Evolutionary conservation across 805 yeast genomes (phyloP), one percentile per base, ranked within the genome.

Genomic region (Saccharomycopsis sp.): DNA sequence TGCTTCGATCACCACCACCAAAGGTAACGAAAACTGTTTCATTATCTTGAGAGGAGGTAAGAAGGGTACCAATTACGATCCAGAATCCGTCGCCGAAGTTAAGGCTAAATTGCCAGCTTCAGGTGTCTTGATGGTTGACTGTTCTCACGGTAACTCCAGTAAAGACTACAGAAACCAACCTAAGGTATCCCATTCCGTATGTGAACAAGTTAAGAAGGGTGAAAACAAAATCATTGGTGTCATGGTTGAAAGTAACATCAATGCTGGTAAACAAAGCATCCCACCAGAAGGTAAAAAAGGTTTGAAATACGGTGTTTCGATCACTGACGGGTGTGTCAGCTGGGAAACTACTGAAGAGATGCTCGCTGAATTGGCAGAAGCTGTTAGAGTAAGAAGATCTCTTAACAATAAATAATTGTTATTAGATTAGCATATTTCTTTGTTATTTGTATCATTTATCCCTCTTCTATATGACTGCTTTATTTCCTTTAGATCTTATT

Each of bases 291-390:
- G 96, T 57, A 86, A 86, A 69, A 78, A 78, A 57, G 82, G 78
- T 22, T 81, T 93, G 73, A 82, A 87, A 68, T 93, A 93, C 75
- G 99, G 99, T 63, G 89, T 91, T 63, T 88, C 96, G 34, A 91
- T 93, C 67, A 93, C 99, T n/a, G 99, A 93, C 73, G 97, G 97
- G 35, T 93, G 99, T 79, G 91, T 93, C 61, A 81, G 89, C 61
- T 89, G 96, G 90, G 94, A 87, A 56, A 77, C 83, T 54, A 93
- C 99, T 17, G 93, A 79, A 54, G 74, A 72, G 24, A 93, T 90
- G 57, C 78, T 93, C 66, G 79, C 78, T 55, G 75, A 77, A 55
- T 81, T 93, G 67, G 85, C 97, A 24, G 80, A 80, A 38, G 96
- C 97, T 60, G 94, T 93, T 34, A 81, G 82, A 72, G 76, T 77